Base-by-base conservation (phyloP, 768 basidiomycete genomes). In the Termitomyces heimii region DNA sequence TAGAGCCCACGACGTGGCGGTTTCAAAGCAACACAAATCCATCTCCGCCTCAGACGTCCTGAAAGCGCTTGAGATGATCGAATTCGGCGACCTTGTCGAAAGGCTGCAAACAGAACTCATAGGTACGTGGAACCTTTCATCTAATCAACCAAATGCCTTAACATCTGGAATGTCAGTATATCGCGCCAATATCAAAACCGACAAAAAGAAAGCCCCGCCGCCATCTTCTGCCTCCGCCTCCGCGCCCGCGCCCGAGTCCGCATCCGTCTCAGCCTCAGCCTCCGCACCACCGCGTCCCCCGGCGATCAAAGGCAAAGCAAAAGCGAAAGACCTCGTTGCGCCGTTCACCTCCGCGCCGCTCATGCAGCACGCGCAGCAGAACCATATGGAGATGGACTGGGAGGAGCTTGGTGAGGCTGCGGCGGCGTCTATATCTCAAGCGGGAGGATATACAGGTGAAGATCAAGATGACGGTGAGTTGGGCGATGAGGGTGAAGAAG, bases 1-100 rank as follows among this genome's bases (percentile, higher is more conserved):
- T 29, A 95, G 94, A 7, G 90, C 94, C 0, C 94, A 95, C 61
- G 94, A 95, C 60, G 86, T 94, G 18, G 91, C 94, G 62, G 80
- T 93, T 22, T 82, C 89, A 42, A 92, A 92, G 64, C 89, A 92
- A 65, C 89, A 93, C 67, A 82, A 78, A 55, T 84, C 83, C 53
- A 90, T 94, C 22, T 93, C 92, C 5, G 92, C 92, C 0, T 85
- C 92, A 0, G 94, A 96, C 66, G 92, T 97, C 0, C 81, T 95
- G 60, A 91, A 88, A 66, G 94, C 91, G 0, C 78, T 94, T 9
- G 91, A 93, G 66, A 73, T 82, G 55, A 80, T 92, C 35, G 86
- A 92, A 61, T 86, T 93, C 61, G 81, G 82, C 2, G 89, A 92
- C 65, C 73, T 92, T 43, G 80, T 84, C 0, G 80, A 82, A 34